Evolutionary conservation across 2,329 filamentous ascomycete species (phyloP), one percentile per base, ranked within the genome.

Genomic region (Colletotrichum endophyticum): DNA sequence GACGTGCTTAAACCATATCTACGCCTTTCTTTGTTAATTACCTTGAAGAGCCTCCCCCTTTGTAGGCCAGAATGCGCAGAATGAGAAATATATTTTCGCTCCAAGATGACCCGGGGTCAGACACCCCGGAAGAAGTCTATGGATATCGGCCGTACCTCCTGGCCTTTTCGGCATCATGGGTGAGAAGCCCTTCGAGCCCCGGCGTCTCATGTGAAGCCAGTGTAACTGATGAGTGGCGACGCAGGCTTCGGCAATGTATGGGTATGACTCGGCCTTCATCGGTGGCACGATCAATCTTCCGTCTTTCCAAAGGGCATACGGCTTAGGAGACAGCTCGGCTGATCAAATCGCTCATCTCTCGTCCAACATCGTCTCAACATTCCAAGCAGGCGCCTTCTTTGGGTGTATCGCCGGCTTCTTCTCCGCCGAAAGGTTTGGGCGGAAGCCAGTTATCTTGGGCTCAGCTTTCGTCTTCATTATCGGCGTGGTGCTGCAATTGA

Each of bases 1-100:
- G 11, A 49, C 3, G n/a, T 22, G 11, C 44, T 49, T 13, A 0
- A 0, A 11, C 6, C n/a, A 49, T 49, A 0, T 8, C 16, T 4
- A 1, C 11, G 19, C 11, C 9, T 12, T 49, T 4, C 6, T 13
- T 6, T 6, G n/a, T n/a, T n/a, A n/a, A n/a, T n/a, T n/a, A n/a
- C n/a, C n/a, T n/a, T n/a, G n/a, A n/a, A n/a, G n/a, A n/a, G n/a
- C n/a, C n/a, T n/a, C n/a, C n/a, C n/a, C n/a, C n/a, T n/a, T n/a
- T 22, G 44, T 22, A 2, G n/a, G 11, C n/a, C 3, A 22, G 3
- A 12, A 13, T 13, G 1, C 9, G 6, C n/a, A 49, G 4, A 22
- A 13, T 49, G 11, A 49, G 2, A 4, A 49, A 49, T 2, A 8
- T 49, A 1, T 22, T 49, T 49, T 49, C 44, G 5, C 11, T 49